A percentile compares a stretch with the other conserved stretches of the same genome.
These are phyloP conservation scores for Magnolia changhungtana DNA, from an alignment of 164 flowering plant species.

Conservation along the genomic window DNA sequence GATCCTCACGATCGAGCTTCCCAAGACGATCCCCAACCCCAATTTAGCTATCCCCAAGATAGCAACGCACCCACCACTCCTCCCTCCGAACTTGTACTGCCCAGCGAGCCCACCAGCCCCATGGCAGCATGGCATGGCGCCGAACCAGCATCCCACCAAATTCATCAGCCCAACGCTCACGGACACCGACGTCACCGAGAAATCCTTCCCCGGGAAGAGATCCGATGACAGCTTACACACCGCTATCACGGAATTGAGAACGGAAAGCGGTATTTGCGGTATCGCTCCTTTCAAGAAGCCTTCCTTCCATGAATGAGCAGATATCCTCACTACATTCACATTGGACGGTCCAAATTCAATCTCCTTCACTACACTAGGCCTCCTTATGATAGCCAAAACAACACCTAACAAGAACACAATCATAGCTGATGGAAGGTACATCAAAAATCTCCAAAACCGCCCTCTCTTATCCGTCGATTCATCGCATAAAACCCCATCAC, in stretches of 20 bases:
- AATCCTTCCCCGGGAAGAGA: conserved; percentile 59
- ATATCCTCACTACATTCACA: conserved; percentile 36
- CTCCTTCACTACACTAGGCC: conserved; percentile 36
- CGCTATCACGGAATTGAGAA: conserved; percentile 69
- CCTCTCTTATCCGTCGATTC: conserved; percentile 6
- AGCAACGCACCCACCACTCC: conserved; percentile 82
- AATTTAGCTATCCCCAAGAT: conserved; percentile 61
- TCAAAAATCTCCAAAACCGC: conserved; percentile 32
- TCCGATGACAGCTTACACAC: conserved; percentile 63
- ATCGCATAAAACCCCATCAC: not conserved
- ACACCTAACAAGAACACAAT: conserved; percentile 65
- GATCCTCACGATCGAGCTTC: conserved; percentile 56
- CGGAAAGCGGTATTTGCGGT: conserved; percentile 66
- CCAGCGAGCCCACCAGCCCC: conserved; percentile 90
- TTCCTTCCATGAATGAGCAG: conserved; percentile 56
- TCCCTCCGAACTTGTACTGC: conserved; percentile 84
- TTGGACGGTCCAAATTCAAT: conserved; percentile 58
- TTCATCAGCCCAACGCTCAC: conserved; percentile 72
- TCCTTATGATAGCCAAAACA: conserved; percentile 51
- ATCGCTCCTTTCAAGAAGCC: conserved; percentile 74
- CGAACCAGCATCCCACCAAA: conserved; percentile 76
- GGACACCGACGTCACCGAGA: conserved; percentile 55
- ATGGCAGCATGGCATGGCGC: conserved; percentile 84
- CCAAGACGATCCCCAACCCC: conserved; percentile 61
- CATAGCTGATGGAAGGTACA: conserved; percentile 65